Evolutionary conservation across 2,329 filamentous ascomycete genomes (phyloP).

Genomic region (Diaporthe ilicicola): DNA sequence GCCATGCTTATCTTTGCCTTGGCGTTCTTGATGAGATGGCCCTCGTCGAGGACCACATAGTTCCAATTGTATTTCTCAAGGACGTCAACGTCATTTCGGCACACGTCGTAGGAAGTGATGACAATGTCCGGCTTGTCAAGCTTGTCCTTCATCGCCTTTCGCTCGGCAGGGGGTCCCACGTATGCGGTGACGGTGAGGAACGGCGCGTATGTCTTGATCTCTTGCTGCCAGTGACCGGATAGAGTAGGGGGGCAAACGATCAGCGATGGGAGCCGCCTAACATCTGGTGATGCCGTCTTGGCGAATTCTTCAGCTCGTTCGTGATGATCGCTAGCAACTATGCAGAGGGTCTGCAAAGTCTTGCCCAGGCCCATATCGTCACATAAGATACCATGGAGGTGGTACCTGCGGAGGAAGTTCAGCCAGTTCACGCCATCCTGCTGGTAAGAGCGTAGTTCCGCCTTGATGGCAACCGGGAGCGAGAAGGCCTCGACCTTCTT

Average conservation of each 20-base stretch:
- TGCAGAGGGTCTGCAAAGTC: constrained; percentile 95
- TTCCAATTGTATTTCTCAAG: constrained; percentile 91
- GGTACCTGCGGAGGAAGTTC: constrained; percentile 96
- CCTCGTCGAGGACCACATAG: constrained; percentile 96
- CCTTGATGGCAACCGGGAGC: constrained; percentile 97
- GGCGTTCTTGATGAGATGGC: constrained; percentile 98
- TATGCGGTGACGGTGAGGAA: constrained; percentile 92
- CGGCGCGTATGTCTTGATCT: constrained; percentile 93
- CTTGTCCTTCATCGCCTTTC: constrained; percentile 72
- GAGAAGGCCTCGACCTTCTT: constrained; percentile 96
- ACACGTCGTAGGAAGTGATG: constrained; percentile 98
- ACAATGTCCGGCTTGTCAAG: constrained; percentile 88
- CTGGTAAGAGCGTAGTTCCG: constrained; percentile 94
- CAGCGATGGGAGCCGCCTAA: constrained; percentile 83
- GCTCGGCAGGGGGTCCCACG: constrained; percentile 86
- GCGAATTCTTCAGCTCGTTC: constrained; percentile 89
- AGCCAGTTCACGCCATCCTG: constrained; percentile 99
- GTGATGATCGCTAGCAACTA: constrained; percentile 97
- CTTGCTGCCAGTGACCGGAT: constrained; percentile 98
- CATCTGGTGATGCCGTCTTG: constrained; percentile 81
- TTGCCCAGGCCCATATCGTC: constrained; percentile 99
- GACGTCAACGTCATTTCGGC: constrained; percentile 91
- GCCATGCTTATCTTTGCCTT: constrained; percentile 95
- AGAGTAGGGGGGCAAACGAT: constrained; percentile 97
- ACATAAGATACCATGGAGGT: constrained; percentile 96